Evolutionary conservation across 2,329 filamentous ascomycete species (phyloP).

Genomic region (Colletotrichum kahawae): DNA sequence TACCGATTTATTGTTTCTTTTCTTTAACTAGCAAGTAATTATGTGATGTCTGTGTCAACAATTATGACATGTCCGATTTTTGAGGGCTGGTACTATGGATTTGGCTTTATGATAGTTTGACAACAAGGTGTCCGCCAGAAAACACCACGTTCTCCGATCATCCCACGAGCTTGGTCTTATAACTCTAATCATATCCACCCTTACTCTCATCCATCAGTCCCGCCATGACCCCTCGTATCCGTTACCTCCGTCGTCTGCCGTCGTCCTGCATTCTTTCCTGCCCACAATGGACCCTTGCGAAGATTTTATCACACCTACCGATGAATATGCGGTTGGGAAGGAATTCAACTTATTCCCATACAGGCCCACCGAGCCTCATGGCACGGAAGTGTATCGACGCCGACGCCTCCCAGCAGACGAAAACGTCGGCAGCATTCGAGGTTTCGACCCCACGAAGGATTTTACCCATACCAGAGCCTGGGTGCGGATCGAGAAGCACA

Average conservation of each 20-base stretch:
- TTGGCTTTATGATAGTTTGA: neutral
- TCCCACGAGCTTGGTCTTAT: neutral
- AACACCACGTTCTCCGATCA: neutral
- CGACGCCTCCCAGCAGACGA: neutral
- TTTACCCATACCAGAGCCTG: neutral
- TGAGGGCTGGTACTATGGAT: neutral
- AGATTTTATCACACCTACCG: neutral
- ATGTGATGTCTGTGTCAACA: no score
- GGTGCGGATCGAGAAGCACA: neutral
- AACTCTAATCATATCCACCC: neutral
- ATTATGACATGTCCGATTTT: no score
- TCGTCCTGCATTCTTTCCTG: neutral
- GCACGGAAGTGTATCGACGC: neutral
- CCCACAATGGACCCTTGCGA: neutral
- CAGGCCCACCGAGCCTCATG: neutral
- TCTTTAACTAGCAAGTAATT: neutral
- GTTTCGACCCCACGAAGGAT: neutral
- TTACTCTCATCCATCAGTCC: no score
- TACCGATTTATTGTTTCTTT: rapidly evolving
- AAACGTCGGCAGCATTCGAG: neutral
- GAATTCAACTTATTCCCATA: neutral
- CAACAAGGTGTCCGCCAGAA: neutral
- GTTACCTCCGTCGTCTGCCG: neutral
- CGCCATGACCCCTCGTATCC: no score
- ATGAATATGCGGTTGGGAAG: neutral